Conservation (phyloP, 768 basidiomycete species). For the Termitomyces titanicus region DNA sequence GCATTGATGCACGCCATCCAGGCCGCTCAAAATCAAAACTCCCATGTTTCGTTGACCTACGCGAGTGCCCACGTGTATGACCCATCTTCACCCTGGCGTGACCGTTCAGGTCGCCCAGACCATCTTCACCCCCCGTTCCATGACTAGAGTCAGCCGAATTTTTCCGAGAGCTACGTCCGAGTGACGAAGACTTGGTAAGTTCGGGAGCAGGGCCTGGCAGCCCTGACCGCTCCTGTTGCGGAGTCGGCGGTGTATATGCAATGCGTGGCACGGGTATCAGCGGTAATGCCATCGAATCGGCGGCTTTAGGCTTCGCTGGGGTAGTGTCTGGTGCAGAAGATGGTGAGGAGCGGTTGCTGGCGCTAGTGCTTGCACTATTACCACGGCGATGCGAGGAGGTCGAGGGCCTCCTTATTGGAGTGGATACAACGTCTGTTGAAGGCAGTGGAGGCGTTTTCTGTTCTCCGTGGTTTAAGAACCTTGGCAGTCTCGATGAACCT, state of each 20-base stretch:
- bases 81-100: constrained; percentile 9
- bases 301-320: constrained; percentile 1
- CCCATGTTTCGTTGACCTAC: constrained; percentile 56
- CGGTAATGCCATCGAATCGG: constrained; percentile 10
- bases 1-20: constrained; percentile 37
- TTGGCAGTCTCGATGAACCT: constrained; percentile 18
- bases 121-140: constrained; percentile 24
- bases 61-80: constrained; percentile 7
- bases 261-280: background rate
- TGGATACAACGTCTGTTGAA: constrained; percentile 16
- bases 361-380: constrained; percentile 12
- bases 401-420: constrained; percentile 13
- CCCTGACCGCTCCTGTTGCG: constrained; percentile 18
- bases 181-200: constrained; percentile 8
- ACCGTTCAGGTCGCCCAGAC: constrained; percentile 23
- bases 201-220: constrained; percentile 1
- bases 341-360: constrained; percentile 10
- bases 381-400: constrained; percentile 13
- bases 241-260: constrained; percentile 1
- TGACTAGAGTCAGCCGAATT: constrained; percentile 35
- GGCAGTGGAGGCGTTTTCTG: constrained; percentile 13
- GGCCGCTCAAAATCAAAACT: constrained; percentile 79
- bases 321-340: constrained; percentile 6
- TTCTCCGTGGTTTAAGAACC: constrained; percentile 14
- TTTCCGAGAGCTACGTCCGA: constrained; percentile 13